Evolutionary conservation across 768 basidiomycete species (phyloP), one percentile per base, ranked within the genome.

Genomic region (Fibroporia radiculosa): DNA sequence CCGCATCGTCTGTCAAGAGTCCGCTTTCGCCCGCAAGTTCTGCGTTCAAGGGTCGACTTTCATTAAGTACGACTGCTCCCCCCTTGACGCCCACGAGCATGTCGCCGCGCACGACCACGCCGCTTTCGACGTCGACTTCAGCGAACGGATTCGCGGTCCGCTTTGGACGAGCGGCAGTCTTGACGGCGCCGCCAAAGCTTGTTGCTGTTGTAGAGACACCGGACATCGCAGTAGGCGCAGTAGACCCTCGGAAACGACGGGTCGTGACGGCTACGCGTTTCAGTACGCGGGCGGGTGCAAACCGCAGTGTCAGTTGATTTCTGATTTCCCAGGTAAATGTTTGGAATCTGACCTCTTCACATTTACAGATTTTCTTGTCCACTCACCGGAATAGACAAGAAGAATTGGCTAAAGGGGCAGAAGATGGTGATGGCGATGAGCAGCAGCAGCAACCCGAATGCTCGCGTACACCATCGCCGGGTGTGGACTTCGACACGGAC

Each of bases 241-340:
- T 92, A 7, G 91, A 93, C 61, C 79, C 87, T 14, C 69, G 73
- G 61, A 89, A 92, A 71, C 71, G 84, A 53, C 68, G 91, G 38
- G 86, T 93, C 1, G 83, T 90, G 12, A 91, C 88, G 43, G 85
- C 87, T 6, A 95, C 90, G 14, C 68, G 91, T 48, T 93, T 93
- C 58, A 91, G 89, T 59, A 82, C 85, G 19, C 70, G 92, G 45
- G 67, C 74, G 5, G 92, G 90, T 2, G 88, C 91, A 20, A 82
- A 88, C 66, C 70, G 90, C 39, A 47, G 84, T 66, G 12, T 18
- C 11, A 5, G 19, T 18, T 44, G 31, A 44, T 16, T 41, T 23
- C 11, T 39, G 22, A 23, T 18, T 14, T 44, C 33, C 14, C 38
- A 35, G 12, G 23, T 51, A 25, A 26, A 42, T 14, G 0, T 25